Percentiles rank a stretch among this genome's conserved stretches.
Evolutionary conservation across 2,329 filamentous ascomycete genomes (phyloP).

Genomic region (Talaromyces islandicus): DNA sequence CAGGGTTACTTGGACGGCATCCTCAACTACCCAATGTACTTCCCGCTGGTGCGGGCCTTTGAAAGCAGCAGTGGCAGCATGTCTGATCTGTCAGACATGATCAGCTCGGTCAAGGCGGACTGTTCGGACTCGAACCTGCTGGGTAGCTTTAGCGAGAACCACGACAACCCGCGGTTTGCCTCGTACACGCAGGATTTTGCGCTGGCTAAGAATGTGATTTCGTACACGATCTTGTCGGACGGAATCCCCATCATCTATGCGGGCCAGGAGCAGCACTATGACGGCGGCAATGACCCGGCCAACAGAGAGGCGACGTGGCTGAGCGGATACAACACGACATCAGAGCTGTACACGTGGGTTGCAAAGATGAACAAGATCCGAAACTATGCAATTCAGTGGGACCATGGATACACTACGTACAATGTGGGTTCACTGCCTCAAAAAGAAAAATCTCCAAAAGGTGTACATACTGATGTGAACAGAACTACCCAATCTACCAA

Average conservation of each 20-base stretch:
- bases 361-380: conserved; percentile 47
- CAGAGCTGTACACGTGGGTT: conserved; percentile 47
- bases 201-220: conserved; percentile 56
- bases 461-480: neutral
- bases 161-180: conserved; percentile 55
- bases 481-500: conserved; percentile 39
- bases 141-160: conserved; percentile 56
- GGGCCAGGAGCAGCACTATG: conserved; percentile 61
- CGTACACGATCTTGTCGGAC: conserved; percentile 54
- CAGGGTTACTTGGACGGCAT: conserved; percentile 42
- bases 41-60: conserved; percentile 31
- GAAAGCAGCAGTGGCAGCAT: conserved; percentile 28
- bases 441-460: neutral
- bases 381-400: conserved; percentile 33
- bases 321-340: conserved; percentile 42
- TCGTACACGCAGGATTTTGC: conserved; percentile 27
- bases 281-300: conserved; percentile 44
- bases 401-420: conserved; percentile 36
- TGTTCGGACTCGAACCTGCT: conserved; percentile 44
- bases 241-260: conserved; percentile 63
- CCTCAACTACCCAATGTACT: conserved; percentile 43
- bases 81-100: conserved; percentile 27
- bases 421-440: conserved; percentile 16
- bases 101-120: conserved; percentile 24
- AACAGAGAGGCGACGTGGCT: conserved; percentile 56